A percentile compares a stretch with the other conserved stretches of the same genome.
Evolutionary conservation across 192 early-diverging fungal genomes (phyloP).

Genomic region (Mortierella antarctica): DNA sequence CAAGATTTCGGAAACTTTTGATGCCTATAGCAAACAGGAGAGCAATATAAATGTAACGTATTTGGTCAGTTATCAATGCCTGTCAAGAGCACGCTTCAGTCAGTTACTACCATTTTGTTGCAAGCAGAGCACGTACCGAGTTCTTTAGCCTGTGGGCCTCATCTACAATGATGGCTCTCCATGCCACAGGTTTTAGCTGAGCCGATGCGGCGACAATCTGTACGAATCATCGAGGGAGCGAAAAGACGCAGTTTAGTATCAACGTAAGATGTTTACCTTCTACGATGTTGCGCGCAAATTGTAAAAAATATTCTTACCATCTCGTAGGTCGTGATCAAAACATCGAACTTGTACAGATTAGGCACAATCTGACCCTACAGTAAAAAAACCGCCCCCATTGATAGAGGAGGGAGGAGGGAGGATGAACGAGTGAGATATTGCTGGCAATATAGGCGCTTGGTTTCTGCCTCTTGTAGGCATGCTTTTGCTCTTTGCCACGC

Average conservation of each 20-base stretch:
- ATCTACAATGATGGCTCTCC: constrained; percentile 81
- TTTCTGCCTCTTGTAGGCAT: no score
- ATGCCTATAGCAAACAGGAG: constrained; percentile 51
- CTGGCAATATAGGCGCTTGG: no score
- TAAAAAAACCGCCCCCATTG: constrained; percentile 14
- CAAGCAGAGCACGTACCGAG: constrained; percentile 53
- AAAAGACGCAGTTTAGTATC: background rate
- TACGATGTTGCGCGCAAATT: background rate
- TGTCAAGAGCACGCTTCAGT: no score
- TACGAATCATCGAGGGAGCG: constrained; percentile 62
- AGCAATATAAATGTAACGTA: background rate
- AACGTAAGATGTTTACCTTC: background rate
- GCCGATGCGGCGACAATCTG: constrained; percentile 68
- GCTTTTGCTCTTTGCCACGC: background rate
- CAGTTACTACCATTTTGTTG: background rate
- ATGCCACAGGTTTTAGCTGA: constrained; percentile 75
- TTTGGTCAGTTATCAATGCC: background rate
- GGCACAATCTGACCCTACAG: constrained; percentile 57
- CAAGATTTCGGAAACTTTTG: constrained; percentile 81
- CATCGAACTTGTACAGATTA: constrained; percentile 67
- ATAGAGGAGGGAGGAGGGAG: background rate
- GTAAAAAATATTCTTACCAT: constrained; percentile 27
- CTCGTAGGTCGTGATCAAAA: constrained; percentile 67
- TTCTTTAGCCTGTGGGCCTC: constrained; percentile 92
- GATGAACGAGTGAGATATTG: background rate